Conservation (phyloP, 2,329 filamentous ascomycete genomes). For the Drechslerella stenobrocha region DNA sequence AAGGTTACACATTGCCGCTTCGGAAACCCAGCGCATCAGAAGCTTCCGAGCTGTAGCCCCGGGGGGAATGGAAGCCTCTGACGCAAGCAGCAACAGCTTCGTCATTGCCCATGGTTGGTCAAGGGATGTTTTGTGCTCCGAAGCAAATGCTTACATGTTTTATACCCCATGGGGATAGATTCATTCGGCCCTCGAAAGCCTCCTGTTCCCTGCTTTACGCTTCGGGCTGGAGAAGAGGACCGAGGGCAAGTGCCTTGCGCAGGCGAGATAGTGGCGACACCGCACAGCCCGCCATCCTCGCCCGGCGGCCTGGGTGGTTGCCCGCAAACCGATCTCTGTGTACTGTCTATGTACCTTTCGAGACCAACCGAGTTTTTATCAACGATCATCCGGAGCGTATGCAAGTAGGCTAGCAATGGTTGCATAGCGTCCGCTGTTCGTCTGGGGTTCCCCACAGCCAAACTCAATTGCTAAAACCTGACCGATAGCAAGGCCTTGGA, state of each 20-base stretch:
- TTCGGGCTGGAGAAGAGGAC: slow-evolving; percentile 18
- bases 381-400: slow-evolving; percentile 37
- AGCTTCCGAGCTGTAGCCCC: slow-evolving; percentile 25
- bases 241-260: slow-evolving; percentile 1
- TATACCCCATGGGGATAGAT: neutral
- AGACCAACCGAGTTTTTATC: slow-evolving; percentile 18
- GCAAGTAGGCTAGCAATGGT: slow-evolving; percentile 41
- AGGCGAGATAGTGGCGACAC: slow-evolving; percentile 19
- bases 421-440: slow-evolving; percentile 47
- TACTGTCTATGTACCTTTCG: slow-evolving; percentile 8
- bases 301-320: slow-evolving; percentile 3
- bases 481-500: slow-evolving; percentile 44
- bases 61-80: slow-evolving; percentile 13
- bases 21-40: neutral
- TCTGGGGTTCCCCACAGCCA: slow-evolving; percentile 49
- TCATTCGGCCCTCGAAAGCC: slow-evolving; percentile 10
- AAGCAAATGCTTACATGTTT: neutral
- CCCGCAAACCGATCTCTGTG: neutral
- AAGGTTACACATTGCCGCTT: slow-evolving; percentile 37
- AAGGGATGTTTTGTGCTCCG: neutral
- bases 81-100: slow-evolving; percentile 38
- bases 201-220: slow-evolving; percentile 11
- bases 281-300: slow-evolving; percentile 28
- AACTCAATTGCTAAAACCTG: slow-evolving; percentile 43
- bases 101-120: slow-evolving; percentile 6